These are phyloP conservation scores for Tulasnella sp. DNA, from an alignment of 768 basidiomycete genomes.

Conservation along the genomic window DNA sequence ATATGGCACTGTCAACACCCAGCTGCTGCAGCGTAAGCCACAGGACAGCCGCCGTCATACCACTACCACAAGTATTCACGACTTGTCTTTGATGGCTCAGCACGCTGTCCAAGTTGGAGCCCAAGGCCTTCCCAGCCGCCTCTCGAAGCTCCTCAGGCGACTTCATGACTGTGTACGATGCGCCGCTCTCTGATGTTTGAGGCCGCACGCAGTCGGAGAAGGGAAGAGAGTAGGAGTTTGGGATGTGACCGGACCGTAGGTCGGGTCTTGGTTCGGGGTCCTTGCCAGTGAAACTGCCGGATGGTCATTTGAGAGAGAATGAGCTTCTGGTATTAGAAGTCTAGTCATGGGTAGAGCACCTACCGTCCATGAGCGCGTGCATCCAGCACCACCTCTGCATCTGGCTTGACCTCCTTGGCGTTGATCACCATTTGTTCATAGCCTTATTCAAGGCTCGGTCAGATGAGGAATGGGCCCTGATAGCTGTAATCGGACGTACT, in stretches of 20 bases:
- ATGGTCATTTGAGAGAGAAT: not conserved
- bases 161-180: slow-evolving; percentile 40
- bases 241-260: slow-evolving; percentile 86
- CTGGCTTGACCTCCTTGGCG: slow-evolving; percentile 36
- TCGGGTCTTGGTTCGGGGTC: slow-evolving; percentile 85
- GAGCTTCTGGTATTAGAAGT: not conserved
- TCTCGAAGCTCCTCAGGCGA: slow-evolving; percentile 45
- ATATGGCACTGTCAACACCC: slow-evolving; percentile 46
- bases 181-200: slow-evolving; percentile 30
- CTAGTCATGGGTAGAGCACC: slow-evolving; percentile 19
- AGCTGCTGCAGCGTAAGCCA: slow-evolving; percentile 84
- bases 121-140: slow-evolving; percentile 53
- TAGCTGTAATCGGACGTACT: slow-evolving; percentile 30
- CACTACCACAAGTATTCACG: slow-evolving; percentile 80
- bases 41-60: slow-evolving; percentile 93
- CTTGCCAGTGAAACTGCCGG: slow-evolving; percentile 57
- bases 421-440: slow-evolving; percentile 78
- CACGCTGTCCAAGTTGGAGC: slow-evolving; percentile 37
- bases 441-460: slow-evolving; percentile 32
- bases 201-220: slow-evolving; percentile 56
- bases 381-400: slow-evolving; percentile 66
- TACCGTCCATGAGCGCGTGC: slow-evolving; percentile 77
- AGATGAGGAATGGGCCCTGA: not conserved
- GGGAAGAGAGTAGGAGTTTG: slow-evolving; percentile 71
- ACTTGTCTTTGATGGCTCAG: slow-evolving; percentile 46